Percentiles rank a stretch among this genome's conserved stretches.
Evolutionary conservation across 495 filamentous ascomycete species (phyloP).

Genomic region (Aspergillus cristatus): DNA sequence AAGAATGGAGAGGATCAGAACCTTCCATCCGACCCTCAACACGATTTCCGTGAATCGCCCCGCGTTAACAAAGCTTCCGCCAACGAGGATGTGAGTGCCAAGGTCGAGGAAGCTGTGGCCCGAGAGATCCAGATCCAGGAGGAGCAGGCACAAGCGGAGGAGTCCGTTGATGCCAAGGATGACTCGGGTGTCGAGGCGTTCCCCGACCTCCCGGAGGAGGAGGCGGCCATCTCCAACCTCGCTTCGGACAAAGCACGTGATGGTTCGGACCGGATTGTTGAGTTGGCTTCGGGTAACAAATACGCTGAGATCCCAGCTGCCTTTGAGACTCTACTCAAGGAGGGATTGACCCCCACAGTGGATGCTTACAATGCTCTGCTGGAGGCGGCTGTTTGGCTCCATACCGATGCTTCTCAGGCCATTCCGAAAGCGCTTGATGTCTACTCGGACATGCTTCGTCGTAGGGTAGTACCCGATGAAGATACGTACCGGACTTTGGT

Average conservation of each 20-base stretch:
- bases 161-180: slow-evolving; percentile 20
- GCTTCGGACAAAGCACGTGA: slow-evolving; percentile 47
- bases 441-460: slow-evolving; percentile 90
- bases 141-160: slow-evolving; percentile 36
- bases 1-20: slow-evolving; percentile 17
- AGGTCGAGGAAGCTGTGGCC: slow-evolving; percentile 57
- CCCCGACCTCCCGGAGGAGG: slow-evolving; percentile 20
- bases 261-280: slow-evolving; percentile 66
- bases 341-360: slow-evolving; percentile 68
- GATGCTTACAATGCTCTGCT: slow-evolving; percentile 85
- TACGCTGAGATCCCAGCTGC: slow-evolving; percentile 81
- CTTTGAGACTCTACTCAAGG: slow-evolving; percentile 75
- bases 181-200: slow-evolving; percentile 23
- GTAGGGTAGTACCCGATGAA: slow-evolving; percentile 70
- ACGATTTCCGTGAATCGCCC: slow-evolving; percentile 15
- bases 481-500: slow-evolving; percentile 82
- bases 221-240: slow-evolving; percentile 20
- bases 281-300: slow-evolving; percentile 55
- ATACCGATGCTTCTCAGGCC: slow-evolving; percentile 60
- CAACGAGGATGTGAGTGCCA: slow-evolving; percentile 44
- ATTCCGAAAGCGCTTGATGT: slow-evolving; percentile 87
- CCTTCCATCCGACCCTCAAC: slow-evolving; percentile 10
- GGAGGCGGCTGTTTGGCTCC: slow-evolving; percentile 66
- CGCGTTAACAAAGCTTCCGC: slow-evolving; percentile 52
- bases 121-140: slow-evolving; percentile 49